A percentile compares a stretch with the other conserved stretches of the same genome.
Evolutionary conservation across 2,329 filamentous ascomycete genomes (phyloP).

Genomic region (Epichloe glyceriae): DNA sequence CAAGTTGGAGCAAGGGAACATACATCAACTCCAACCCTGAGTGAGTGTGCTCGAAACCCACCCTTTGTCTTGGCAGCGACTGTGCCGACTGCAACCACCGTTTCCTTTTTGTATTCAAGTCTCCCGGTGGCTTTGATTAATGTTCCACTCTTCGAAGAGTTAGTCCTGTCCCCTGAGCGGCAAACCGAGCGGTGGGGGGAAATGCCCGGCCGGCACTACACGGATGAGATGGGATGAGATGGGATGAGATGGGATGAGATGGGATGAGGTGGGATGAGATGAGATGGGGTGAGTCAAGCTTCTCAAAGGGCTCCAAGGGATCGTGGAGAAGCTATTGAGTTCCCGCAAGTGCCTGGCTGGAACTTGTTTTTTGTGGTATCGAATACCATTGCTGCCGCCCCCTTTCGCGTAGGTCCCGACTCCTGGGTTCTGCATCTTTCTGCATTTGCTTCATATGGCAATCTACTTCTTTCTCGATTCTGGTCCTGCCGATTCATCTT

Average conservation of each 20-base stretch:
- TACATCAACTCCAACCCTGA: background rate
- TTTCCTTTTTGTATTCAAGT: background rate
- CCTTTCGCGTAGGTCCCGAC: background rate
- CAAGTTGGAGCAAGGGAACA: background rate
- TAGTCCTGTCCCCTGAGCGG: background rate
- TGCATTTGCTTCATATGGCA: background rate
- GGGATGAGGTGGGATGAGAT: no score
- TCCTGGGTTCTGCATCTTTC: background rate
- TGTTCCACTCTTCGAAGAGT: background rate
- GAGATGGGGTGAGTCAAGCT: no score
- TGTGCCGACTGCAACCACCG: background rate
- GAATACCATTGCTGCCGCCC: background rate
- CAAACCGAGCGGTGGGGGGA: no score
- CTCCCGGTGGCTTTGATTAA: constrained; percentile 5
- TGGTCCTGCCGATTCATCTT: background rate
- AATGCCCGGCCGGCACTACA: background rate
- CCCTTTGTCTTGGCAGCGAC: background rate
- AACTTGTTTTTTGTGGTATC: background rate
- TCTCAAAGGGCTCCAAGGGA: background rate
- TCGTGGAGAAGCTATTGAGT: background rate
- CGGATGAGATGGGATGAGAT: no score
- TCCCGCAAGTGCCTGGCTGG: background rate
- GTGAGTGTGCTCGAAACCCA: background rate
- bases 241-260: no score
- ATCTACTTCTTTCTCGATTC: background rate